Conservation (phyloP, 192 early-diverging fungal genomes). For the Coemansia reversa region DNA sequence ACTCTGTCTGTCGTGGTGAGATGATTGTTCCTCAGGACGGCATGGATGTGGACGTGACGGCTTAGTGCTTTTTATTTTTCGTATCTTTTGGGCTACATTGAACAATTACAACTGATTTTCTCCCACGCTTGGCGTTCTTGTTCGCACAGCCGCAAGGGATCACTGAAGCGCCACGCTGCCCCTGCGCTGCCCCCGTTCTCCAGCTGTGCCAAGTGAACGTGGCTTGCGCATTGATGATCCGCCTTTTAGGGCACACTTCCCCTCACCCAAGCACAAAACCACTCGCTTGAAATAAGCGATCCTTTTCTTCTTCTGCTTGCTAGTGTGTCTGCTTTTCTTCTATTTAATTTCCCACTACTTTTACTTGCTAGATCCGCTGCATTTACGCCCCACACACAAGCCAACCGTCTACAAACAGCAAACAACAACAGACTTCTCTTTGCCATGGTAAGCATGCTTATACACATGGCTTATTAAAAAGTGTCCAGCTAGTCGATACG, state of each 20-base stretch:
- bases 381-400: neutral
- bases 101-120: slow-evolving; percentile 7
- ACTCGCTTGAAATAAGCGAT: neutral
- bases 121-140: neutral
- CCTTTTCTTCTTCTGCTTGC: slow-evolving; percentile 4
- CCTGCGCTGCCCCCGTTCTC: too few species aligned
- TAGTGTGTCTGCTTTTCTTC: neutral
- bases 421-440: too few species aligned
- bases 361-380: neutral
- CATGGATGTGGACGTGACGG: slow-evolving; percentile 39
- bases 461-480: neutral
- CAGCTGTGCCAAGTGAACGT: slow-evolving; percentile 3
- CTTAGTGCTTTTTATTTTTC: neutral
- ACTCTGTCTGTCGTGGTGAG: slow-evolving; percentile 70
- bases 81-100: neutral
- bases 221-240: slow-evolving; percentile 13
- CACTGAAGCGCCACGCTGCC: neutral
- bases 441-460: slow-evolving; percentile 15
- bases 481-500: neutral
- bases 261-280: neutral
- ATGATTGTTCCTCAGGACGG: slow-evolving; percentile 62
- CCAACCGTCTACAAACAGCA: neutral
- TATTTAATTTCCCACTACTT: slow-evolving; percentile 8
- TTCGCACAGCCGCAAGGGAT: neutral
- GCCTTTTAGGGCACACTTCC: neutral